These are phyloP conservation scores for Penicillium sumatraense DNA, from an alignment of 2,329 filamentous ascomycete species.

Conservation along the genomic window DNA sequence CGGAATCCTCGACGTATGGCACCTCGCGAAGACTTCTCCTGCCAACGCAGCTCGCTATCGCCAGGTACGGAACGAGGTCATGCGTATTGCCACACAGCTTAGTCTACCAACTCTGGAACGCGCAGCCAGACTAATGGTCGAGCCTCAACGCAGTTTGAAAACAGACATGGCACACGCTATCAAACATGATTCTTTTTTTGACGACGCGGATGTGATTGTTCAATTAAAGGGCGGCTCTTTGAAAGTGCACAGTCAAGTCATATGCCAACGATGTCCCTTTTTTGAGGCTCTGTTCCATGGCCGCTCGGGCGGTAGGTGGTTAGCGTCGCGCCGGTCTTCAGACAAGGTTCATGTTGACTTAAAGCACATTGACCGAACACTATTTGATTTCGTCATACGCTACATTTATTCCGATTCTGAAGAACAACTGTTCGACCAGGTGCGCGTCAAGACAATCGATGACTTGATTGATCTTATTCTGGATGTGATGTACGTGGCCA, in stretches of 20 bases:
- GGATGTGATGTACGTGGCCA: slow-evolving; percentile 86
- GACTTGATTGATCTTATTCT: slow-evolving; percentile 87
- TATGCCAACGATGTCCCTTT: slow-evolving; percentile 87
- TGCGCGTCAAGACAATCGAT: slow-evolving; percentile 73
- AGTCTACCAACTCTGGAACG: slow-evolving; percentile 74
- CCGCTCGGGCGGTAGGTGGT: slow-evolving; percentile 83
- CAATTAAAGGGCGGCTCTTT: slow-evolving; percentile 74
- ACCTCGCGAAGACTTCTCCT: slow-evolving; percentile 69
- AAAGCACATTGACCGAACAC: slow-evolving; percentile 73
- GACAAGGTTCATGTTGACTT: slow-evolving; percentile 74
- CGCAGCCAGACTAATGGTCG: slow-evolving; percentile 74
- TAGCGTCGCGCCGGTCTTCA: slow-evolving; percentile 66
- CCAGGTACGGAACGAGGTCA: slow-evolving; percentile 80
- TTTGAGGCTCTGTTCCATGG: slow-evolving; percentile 89
- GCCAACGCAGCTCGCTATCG: slow-evolving; percentile 74
- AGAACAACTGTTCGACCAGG: slow-evolving; percentile 77
- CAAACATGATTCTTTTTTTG: slow-evolving; percentile 71
- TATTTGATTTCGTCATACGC: slow-evolving; percentile 78
- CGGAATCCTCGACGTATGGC: slow-evolving; percentile 81
- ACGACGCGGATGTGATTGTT: slow-evolving; percentile 77
- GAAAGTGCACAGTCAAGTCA: slow-evolving; percentile 73
- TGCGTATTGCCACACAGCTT: slow-evolving; percentile 77
- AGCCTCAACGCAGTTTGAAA: slow-evolving; percentile 66
- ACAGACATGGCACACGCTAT: slow-evolving; percentile 73
- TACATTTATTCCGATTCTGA: slow-evolving; percentile 85